Conservation (phyloP, 768 basidiomycete species). For the Mycena galericulata region DNA sequence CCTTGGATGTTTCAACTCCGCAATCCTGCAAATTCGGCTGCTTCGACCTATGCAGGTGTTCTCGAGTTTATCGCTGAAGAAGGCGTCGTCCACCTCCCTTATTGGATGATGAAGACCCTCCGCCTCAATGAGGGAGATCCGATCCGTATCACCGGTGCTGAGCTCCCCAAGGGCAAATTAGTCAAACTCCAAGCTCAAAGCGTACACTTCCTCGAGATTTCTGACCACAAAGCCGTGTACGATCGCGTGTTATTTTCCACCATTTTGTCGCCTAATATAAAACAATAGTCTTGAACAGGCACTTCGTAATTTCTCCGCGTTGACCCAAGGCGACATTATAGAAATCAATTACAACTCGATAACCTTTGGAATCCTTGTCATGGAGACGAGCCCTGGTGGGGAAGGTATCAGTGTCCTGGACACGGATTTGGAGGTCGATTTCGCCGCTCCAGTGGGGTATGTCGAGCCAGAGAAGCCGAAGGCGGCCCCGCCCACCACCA, state of each 20-base stretch:
- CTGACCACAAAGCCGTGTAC: constrained; percentile 97
- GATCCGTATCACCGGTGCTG: constrained; percentile 90
- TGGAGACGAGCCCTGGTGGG: constrained; percentile 91
- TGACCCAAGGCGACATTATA: constrained; percentile 97
- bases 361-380: constrained; percentile 93
- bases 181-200: constrained; percentile 98
- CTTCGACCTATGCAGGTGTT: constrained; percentile 95
- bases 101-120: constrained; percentile 99
- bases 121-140: constrained; percentile 95
- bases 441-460: constrained; percentile 93
- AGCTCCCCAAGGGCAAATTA: constrained; percentile 91
- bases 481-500: constrained; percentile 84
- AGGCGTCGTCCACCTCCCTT: constrained; percentile 93
- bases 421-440: constrained; percentile 98
- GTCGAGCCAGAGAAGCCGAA: constrained; percentile 93
- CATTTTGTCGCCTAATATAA: constrained; percentile 1
- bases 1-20: constrained; percentile 98
- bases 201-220: constrained; percentile 95
- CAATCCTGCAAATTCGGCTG: constrained; percentile 87
- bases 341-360: constrained; percentile 98
- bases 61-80: constrained; percentile 99
- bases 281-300: constrained; percentile 88
- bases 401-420: constrained; percentile 92
- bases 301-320: constrained; percentile 89
- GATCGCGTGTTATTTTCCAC: constrained; percentile 45